Conservation (phyloP, 192 early-diverging fungal genomes). For the Coemansia sp. region DNA sequence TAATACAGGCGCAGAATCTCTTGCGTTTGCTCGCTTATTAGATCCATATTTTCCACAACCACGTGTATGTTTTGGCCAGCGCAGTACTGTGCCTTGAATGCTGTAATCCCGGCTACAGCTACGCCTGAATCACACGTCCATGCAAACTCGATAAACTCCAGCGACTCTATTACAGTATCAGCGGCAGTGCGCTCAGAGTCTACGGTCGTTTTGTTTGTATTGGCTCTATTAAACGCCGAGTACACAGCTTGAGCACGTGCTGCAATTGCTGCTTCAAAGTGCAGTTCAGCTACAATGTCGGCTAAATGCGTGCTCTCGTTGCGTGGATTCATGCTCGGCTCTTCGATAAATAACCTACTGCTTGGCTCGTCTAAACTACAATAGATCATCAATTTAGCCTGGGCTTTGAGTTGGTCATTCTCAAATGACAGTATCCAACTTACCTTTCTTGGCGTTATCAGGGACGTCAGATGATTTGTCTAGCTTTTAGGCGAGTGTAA, state of each 20-base stretch:
- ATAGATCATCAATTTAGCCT: neutral
- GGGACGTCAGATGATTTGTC: no score
- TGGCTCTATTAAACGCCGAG: neutral
- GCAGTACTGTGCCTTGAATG: slow-evolving; percentile 3
- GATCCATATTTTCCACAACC: neutral
- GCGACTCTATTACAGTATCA: neutral
- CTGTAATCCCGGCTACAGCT: slow-evolving; percentile 6
- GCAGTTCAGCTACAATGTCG: neutral
- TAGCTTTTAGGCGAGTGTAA: no score
- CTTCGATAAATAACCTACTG: neutral
- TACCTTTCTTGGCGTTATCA: no score
- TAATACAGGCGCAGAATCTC: slow-evolving; percentile 2
- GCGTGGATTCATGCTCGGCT: neutral
- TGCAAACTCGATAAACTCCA: slow-evolving; percentile 5
- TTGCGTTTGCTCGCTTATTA: neutral
- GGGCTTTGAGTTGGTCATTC: no score
- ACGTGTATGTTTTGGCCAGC: neutral
- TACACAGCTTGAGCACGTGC: neutral
- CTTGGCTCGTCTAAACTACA: neutral
- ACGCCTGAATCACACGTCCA: neutral
- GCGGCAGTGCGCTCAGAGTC: neutral
- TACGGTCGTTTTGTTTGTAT: neutral
- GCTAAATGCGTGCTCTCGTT: neutral
- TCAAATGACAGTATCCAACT: no score
- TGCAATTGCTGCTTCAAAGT: neutral